phyloP scores from a whole-genome alignment of 2,329 filamentous ascomycete species.

The Hypoxylon sp. region DNA sequence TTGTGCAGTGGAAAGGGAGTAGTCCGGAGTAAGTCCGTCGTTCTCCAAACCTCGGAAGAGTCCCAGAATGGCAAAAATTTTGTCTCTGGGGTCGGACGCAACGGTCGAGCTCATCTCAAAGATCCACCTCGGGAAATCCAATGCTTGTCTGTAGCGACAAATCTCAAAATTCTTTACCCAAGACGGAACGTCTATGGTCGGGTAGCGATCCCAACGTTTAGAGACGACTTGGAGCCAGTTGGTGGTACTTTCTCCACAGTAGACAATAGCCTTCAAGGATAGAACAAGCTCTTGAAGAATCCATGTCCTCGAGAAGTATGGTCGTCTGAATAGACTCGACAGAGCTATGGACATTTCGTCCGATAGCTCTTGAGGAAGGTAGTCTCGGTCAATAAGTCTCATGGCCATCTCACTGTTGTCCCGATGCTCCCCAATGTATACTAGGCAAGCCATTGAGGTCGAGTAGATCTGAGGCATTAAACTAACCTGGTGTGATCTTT shows the following conservation, averaged over 20 bases:
- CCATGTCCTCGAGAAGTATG: slow-evolving; percentile 9
- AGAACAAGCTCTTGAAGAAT: slow-evolving; percentile 15
- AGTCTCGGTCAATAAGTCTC: background rate
- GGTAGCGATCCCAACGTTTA: background rate
- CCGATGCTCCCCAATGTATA: slow-evolving; percentile 1
- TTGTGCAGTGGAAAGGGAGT: slow-evolving; percentile 2
- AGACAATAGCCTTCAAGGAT: background rate
- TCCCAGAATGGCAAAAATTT: slow-evolving; percentile 2
- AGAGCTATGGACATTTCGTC: background rate
- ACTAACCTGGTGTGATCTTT: slow-evolving; percentile 5
- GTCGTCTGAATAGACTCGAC: background rate
- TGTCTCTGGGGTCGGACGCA: background rate
- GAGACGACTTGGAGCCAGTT: background rate
- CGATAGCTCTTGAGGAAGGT: background rate
- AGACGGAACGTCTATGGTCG: background rate
- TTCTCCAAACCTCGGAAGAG: background rate
- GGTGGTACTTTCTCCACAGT: background rate
- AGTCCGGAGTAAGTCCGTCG: slow-evolving; percentile 3
- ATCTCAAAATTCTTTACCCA: background rate
- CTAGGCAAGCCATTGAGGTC: background rate
- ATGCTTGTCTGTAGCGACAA: background rate
- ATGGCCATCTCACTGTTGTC: slow-evolving; percentile 1
- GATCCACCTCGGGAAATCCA: slow-evolving; percentile 1
- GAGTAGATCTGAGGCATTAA: slow-evolving; percentile 7
- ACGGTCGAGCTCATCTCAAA: slow-evolving; percentile 2